A percentile compares a stretch with the other conserved stretches of the same genome.
Conservation (phyloP, 495 filamentous ascomycete species). For the Aspergillus kassunensis region DNA sequence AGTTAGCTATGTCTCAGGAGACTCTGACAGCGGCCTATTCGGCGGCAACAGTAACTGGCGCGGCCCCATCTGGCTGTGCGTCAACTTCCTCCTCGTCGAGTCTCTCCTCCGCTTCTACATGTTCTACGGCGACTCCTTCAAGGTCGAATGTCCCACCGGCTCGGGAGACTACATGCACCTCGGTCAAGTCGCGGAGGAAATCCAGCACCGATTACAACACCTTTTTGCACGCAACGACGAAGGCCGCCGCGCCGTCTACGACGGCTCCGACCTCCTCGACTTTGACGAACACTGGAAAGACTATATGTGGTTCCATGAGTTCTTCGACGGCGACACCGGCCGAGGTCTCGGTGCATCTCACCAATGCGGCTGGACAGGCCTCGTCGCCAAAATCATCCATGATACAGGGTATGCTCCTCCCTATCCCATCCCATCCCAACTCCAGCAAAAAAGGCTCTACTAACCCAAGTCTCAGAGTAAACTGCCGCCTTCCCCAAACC, state of each 20-base stretch:
- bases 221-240: constrained; percentile 79
- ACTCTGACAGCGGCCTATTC: constrained; percentile 90
- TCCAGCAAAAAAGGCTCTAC: constrained; percentile 10
- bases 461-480: too few relatives aligned
- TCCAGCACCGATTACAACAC: constrained; percentile 93
- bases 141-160: constrained; percentile 91
- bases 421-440: background rate
- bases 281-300: constrained; percentile 91
- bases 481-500: constrained; percentile 88
- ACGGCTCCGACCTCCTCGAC: constrained; percentile 75
- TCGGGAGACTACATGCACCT: constrained; percentile 96
- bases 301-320: constrained; percentile 93
- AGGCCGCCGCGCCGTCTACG: constrained; percentile 82
- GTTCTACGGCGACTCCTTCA: constrained; percentile 83
- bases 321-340: constrained; percentile 90
- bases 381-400: constrained; percentile 95
- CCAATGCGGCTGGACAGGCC: constrained; percentile 95
- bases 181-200: constrained; percentile 91
- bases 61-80: constrained; percentile 89
- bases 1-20: constrained; percentile 86
- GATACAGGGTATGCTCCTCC: constrained; percentile 74
- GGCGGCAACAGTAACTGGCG: constrained; percentile 98
- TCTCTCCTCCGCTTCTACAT: constrained; percentile 89
- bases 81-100: constrained; percentile 93
- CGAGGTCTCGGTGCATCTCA: constrained; percentile 89